phyloP scores from a whole-genome alignment of 805 yeast genomes.

The Blastobotrys attinorum region DNA sequence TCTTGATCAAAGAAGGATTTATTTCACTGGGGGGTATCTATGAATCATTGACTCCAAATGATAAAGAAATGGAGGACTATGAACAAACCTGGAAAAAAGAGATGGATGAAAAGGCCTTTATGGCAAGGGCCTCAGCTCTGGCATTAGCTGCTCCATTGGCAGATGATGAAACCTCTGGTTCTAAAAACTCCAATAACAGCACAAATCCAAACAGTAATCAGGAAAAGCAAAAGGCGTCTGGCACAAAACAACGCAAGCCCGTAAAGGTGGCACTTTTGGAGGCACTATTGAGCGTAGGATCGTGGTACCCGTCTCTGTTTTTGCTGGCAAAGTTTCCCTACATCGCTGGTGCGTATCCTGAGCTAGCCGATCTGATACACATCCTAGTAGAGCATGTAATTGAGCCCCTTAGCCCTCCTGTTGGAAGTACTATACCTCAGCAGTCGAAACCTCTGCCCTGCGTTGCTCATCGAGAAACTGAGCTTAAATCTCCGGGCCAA shows the following conservation, averaged over 20 bases:
- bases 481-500: not conserved
- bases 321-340: slow-evolving; percentile 56
- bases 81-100: slow-evolving; percentile 39
- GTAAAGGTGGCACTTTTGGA: slow-evolving; percentile 44
- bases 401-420: slow-evolving; percentile 33
- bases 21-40: slow-evolving; percentile 56
- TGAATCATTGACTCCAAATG: slow-evolving; percentile 47
- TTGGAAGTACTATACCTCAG: not conserved
- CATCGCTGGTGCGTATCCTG: slow-evolving; percentile 46
- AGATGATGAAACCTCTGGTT: slow-evolving; percentile 34
- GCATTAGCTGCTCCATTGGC: slow-evolving; percentile 82
- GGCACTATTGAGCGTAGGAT: slow-evolving; percentile 48
- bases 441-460: too few species aligned
- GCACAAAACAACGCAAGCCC: slow-evolving; percentile 7
- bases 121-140: slow-evolving; percentile 66
- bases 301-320: slow-evolving; percentile 53
- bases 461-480: not conserved
- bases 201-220: too few species aligned
- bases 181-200: slow-evolving; percentile 9
- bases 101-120: slow-evolving; percentile 47
- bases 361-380: slow-evolving; percentile 40
- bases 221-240: not conserved
- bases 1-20: slow-evolving; percentile 58
- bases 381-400: slow-evolving; percentile 43
- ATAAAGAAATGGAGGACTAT: slow-evolving; percentile 37